Evolutionary conservation across 345 rosid species (phyloP), one percentile per base, ranked within the genome.

Genomic region (Euphorbia peplus): DNA sequence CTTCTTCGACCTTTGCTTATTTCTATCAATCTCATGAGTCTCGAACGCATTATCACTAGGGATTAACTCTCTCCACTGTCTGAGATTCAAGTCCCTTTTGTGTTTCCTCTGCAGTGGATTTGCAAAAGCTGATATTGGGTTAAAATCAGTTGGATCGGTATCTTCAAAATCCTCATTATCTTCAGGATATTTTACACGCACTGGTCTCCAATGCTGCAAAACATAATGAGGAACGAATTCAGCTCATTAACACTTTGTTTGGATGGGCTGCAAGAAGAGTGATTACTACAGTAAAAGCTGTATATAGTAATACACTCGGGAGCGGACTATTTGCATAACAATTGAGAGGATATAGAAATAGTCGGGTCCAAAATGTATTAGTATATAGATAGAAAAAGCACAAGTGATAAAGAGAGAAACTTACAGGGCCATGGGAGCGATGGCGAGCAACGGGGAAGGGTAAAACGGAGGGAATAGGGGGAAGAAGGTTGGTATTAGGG

Each of bases 401-500:
- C n/a, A n/a, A n/a, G n/a, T n/a, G n/a, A n/a, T n/a, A n/a, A n/a
- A n/a, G n/a, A 5, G 42, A 2, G 61, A 4, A 32, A 12, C 92
- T 86, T 74, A 93, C 97, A 14, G 93, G 96, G 52, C 93, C 97
- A 50, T 86, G 87, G 56, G 97, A 87, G 41, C 98, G 93, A 84
- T 89, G 98, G 63, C 98, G 96, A 72, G 93, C 93, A 10, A 86
- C 85, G 2, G 97, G 97, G 67, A 93, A 93, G 39, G 98, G 86
- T 30, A 90, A 80, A 75, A 85, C 85, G 22, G 90, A 46, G 57
- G 76, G 85, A 56, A 73, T 80, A 21, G 96, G 97, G 0, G 92
- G 89, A 12, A 71, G 21, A 22, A 74, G 71, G 69, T 73, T 74
- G 64, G 29, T 69, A n/a, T 5, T 68, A 21, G 42, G 67, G 52